A percentile compares a stretch with the other conserved stretches of the same genome.
Evolutionary conservation across 805 yeast species (phyloP).

Genomic region (Kodamaea kakaduensis): DNA sequence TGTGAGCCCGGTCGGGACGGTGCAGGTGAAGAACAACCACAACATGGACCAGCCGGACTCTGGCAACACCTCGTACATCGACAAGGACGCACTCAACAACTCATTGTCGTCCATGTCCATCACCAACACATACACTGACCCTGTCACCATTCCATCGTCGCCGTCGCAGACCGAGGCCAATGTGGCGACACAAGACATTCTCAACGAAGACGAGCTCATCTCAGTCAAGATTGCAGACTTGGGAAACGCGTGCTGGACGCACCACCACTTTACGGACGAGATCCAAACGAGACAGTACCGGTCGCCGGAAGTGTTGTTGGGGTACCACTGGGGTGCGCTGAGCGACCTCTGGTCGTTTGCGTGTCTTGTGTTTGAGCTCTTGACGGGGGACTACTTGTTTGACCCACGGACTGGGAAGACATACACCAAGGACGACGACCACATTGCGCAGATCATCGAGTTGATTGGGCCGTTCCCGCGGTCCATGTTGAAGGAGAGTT

Average conservation of each 20-base stretch:
- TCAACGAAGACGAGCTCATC: conserved; percentile 19
- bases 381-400: conserved; percentile 92
- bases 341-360: conserved; percentile 97
- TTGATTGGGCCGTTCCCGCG: conserved; percentile 67
- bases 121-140: conserved; percentile 20
- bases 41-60: conserved; percentile 8
- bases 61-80: conserved; percentile 4
- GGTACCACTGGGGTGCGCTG: conserved; percentile 82
- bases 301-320: conserved; percentile 59
- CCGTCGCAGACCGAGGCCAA: conserved; percentile 4
- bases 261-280: conserved; percentile 62
- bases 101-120: conserved; percentile 43
- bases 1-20: conserved; percentile 7
- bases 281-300: conserved; percentile 68
- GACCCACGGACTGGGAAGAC: conserved; percentile 80
- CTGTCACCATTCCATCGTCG: conserved; percentile 13
- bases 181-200: conserved; percentile 12
- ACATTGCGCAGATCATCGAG: conserved; percentile 91
- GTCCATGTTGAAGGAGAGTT: conserved; percentile 53
- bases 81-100: conserved; percentile 29
- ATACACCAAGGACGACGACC: conserved; percentile 90
- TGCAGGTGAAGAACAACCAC: conserved; percentile 10
- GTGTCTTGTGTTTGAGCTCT: conserved; percentile 81
- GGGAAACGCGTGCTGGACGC: conserved; percentile 66
- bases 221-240: conserved; percentile 62